A percentile compares a stretch with the other conserved stretches of the same genome.
These are phyloP conservation scores for Chenopodium quinoa DNA, from an alignment of 148 eudicot species.

Conservation along the genomic window DNA sequence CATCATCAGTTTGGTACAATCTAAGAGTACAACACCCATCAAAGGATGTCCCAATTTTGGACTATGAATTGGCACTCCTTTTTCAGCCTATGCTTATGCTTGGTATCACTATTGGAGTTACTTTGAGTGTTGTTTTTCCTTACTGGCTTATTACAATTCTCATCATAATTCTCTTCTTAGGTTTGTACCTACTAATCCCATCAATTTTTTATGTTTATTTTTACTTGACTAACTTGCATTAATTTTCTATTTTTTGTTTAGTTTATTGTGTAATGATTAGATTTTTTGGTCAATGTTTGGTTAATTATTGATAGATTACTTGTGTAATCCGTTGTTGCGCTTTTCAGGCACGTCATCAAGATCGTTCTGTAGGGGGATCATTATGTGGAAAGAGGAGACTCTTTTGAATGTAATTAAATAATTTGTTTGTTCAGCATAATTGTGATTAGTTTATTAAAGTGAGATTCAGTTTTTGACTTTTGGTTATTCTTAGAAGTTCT, in stretches of 20 bases:
- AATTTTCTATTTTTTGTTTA: neutral
- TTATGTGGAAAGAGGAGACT: slow-evolving; percentile 98
- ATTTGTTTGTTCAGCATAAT: neutral
- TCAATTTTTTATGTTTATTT: neutral
- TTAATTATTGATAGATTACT: slow-evolving; percentile 3
- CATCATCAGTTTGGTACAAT: slow-evolving; percentile 94
- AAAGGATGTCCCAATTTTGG: slow-evolving; percentile 82
- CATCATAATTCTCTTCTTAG: slow-evolving; percentile 86
- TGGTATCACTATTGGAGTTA: slow-evolving; percentile 90
- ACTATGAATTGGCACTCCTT: slow-evolving; percentile 88
- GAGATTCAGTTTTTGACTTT: neutral
- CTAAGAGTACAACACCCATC: slow-evolving; percentile 87
- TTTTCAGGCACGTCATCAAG: slow-evolving; percentile 84
- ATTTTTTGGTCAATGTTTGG: neutral
- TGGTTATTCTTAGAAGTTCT: neutral
- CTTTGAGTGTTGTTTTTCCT: slow-evolving; percentile 92
- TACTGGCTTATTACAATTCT: slow-evolving; percentile 96
- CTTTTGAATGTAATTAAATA: slow-evolving; percentile 54
- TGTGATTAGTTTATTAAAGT: neutral
- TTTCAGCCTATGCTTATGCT: slow-evolving; percentile 99
- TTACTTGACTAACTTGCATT: neutral
- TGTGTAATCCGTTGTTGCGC: slow-evolving; percentile 13
- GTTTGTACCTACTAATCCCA: slow-evolving; percentile 32
- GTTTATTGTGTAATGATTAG: neutral
- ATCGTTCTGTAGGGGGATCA: slow-evolving; percentile 70